Evolutionary conservation across 2,329 filamentous ascomycete genomes (phyloP).

Genomic region (Penicillium rolfsii): DNA sequence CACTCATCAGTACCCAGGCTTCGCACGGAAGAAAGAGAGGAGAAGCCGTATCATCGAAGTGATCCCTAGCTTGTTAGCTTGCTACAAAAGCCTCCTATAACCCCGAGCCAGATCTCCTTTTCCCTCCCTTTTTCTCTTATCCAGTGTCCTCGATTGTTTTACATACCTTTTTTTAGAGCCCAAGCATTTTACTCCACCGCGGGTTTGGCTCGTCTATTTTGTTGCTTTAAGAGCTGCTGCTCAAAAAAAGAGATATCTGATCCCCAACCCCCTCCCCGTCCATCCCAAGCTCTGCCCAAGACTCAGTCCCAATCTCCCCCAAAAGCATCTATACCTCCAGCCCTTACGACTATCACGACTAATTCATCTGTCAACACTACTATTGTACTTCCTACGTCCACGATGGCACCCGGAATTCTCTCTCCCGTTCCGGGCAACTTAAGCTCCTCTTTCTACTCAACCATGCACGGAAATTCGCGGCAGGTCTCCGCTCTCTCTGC

Average conservation of each 20-base stretch:
- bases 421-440: slow-evolving; percentile 27
- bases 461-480: slow-evolving; percentile 18
- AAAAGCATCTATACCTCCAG: slow-evolving; percentile 15
- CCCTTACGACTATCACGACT: slow-evolving; percentile 6
- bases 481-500: slow-evolving; percentile 22
- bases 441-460: slow-evolving; percentile 22
- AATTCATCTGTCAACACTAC: slow-evolving; percentile 4
- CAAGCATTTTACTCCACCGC: slow-evolving; percentile 7
- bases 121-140: slow-evolving; percentile 3
- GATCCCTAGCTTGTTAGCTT: slow-evolving; percentile 7
- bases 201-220: slow-evolving; percentile 23
- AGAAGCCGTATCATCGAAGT: background rate
- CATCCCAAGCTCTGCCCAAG: slow-evolving; percentile 4
- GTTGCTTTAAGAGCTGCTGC: slow-evolving; percentile 28
- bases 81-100: slow-evolving; percentile 20
- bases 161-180: slow-evolving; percentile 5
- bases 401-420: slow-evolving; percentile 27
- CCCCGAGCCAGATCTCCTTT: background rate
- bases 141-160: slow-evolving; percentile 10
- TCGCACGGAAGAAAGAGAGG: background rate
- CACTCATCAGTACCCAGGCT: background rate
- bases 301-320: background rate
- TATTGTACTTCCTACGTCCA: slow-evolving; percentile 4
- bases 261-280: slow-evolving; percentile 12
- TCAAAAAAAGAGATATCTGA: slow-evolving; percentile 21